A percentile compares a stretch with the other conserved stretches of the same genome.
These are phyloP conservation scores for Penicillium sp. DNA, from an alignment of 2,329 filamentous ascomycete species.

Conservation along the genomic window DNA sequence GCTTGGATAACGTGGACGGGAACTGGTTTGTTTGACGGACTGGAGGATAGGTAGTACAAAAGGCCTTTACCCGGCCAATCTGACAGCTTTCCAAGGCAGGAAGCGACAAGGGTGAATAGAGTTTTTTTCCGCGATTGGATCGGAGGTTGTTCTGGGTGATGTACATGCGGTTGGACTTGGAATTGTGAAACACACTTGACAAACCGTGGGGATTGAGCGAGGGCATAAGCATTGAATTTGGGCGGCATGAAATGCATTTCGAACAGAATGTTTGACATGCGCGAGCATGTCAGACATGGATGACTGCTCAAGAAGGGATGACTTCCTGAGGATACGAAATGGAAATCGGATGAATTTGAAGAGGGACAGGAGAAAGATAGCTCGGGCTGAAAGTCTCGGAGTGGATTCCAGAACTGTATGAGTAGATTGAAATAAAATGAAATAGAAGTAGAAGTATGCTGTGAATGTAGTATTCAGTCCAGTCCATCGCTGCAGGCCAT, in stretches of 20 bases:
- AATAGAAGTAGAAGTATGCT: neutral
- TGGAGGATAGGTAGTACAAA: neutral
- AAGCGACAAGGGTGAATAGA: neutral
- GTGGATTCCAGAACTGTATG: neutral
- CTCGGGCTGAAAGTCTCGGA: neutral
- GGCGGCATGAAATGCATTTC: neutral
- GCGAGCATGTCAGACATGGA: neutral
- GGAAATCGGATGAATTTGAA: neutral
- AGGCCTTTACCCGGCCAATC: neutral
- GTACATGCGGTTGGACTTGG: neutral
- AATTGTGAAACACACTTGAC: neutral
- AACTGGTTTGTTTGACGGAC: neutral
- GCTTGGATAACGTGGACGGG: neutral
- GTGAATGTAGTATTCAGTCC: neutral
- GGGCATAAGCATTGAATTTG: neutral
- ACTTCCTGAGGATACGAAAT: neutral
- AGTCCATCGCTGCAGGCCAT: neutral
- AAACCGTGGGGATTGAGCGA: neutral
- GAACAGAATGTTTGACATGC: neutral
- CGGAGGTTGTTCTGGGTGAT: neutral
- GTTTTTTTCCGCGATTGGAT: conserved; percentile 5
- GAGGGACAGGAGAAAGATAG: too few relatives aligned
- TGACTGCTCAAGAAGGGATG: neutral
- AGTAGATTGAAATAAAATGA: neutral
- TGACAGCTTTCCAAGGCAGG: neutral